Conservation (phyloP, 2,329 filamentous ascomycete species). For the Sporothrix globosa region DNA sequence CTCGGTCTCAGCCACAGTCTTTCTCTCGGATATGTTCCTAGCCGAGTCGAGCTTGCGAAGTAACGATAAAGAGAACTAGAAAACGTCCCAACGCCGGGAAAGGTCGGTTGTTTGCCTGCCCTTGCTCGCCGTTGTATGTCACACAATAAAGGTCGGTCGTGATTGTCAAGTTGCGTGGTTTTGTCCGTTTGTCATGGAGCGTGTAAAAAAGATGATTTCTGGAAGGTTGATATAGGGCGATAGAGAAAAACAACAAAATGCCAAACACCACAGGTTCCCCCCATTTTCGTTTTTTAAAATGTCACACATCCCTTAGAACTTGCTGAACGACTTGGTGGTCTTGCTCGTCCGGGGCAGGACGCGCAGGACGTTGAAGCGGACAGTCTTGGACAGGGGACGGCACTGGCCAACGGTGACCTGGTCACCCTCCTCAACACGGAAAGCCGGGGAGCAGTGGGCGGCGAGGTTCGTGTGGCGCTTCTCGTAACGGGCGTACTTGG, state of each 20-base stretch:
- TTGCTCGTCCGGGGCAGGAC: slow-evolving; percentile 97
- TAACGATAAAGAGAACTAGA: not conserved
- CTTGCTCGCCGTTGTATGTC: not conserved
- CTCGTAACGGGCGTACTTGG: slow-evolving; percentile 99
- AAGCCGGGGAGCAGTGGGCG: slow-evolving; percentile 97
- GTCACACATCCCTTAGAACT: slow-evolving; percentile 73
- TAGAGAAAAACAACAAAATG: slow-evolving; percentile 25
- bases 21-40: not conserved
- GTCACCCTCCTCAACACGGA: slow-evolving; percentile 99
- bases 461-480: slow-evolving; percentile 99
- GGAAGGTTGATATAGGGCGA: slow-evolving; percentile 20
- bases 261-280: slow-evolving; percentile 23
- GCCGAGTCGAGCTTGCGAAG: not conserved
- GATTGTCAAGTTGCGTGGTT: not conserved
- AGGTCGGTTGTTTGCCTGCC: not conserved
- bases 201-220: slow-evolving; percentile 9
- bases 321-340: slow-evolving; percentile 95
- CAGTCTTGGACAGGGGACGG: slow-evolving; percentile 98
- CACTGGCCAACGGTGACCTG: slow-evolving; percentile 99
- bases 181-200: slow-evolving; percentile 5
- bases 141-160: not conserved
- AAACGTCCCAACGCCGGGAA: not conserved
- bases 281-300: slow-evolving; percentile 25
- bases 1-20: not conserved
- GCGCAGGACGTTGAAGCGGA: slow-evolving; percentile 99